Base-by-base conservation (phyloP, 495 filamentous ascomycete genomes). In the Aspergillus cristatus region DNA sequence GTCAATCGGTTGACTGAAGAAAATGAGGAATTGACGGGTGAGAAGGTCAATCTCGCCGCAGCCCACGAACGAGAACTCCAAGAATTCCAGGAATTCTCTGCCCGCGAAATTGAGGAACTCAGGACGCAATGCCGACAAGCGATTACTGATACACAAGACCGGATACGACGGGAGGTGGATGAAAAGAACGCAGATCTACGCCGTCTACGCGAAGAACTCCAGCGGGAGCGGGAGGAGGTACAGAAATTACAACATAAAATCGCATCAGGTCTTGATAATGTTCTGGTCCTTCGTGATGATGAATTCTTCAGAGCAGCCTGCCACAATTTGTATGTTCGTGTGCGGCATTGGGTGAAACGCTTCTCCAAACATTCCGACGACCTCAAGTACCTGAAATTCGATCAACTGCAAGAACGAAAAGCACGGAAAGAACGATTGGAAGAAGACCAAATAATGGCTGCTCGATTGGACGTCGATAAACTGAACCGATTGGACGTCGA, bases 341-440 rank as follows among this genome's bases (percentile, higher is more conserved):
- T 95, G 12, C 89, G 94, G 51, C 84, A 90, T 63, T 98, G 89
- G 87, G 85, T 96, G 22, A 68, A 94, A 42, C 84, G 89, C 51
- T 98, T 97, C 68, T 95, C 87, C 39, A 94, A 94, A 52, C 84
- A 90, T 65, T 95, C 88, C 38, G 86, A 95, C 55, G 84, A 83
- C 57, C n/a, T n/a, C n/a, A n/a, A n/a, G n/a, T n/a, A n/a, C n/a
- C n/a, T n/a, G n/a, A n/a, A n/a, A n/a, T n/a, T n/a, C n/a, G n/a
- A n/a, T n/a, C n/a, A n/a, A n/a, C n/a, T n/a, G n/a, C n/a, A n/a
- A n/a, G n/a, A n/a, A n/a, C n/a, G n/a, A n/a, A n/a, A n/a, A n/a
- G n/a, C n/a, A n/a, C n/a, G n/a, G n/a, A n/a, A n/a, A n/a, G n/a
- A n/a, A n/a, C n/a, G n/a, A n/a, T n/a, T n/a, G n/a, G n/a, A n/a